Evolutionary conservation across 345 rosid genomes (phyloP), one percentile per base, ranked within the genome.

Genomic region (Brassica juncea): DNA sequence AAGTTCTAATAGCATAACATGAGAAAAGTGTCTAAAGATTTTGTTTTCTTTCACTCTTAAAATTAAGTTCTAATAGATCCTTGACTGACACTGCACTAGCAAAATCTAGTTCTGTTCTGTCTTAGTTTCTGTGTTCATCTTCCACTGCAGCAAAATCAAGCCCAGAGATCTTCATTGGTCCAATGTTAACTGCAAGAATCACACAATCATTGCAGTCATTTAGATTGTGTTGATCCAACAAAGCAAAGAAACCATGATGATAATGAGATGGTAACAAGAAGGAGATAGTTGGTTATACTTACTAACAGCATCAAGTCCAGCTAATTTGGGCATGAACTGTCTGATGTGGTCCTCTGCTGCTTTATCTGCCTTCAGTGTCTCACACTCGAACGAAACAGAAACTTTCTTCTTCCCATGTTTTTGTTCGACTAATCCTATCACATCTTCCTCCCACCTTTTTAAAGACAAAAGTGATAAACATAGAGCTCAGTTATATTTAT

Each of bases 261-360:
- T 31, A 69, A 44, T 60, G 8, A 72, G 66, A 58, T 62, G 30
- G 2, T 2, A 35, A 66, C 2, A 70, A 64, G 37, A 66, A 75
- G 27, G n/a, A 62, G 62, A 4, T 0, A n/a, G 68, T 44, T 71
- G 71, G 52, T 64, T 35, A 9, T 23, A 80, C 88, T 2, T 88
- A 95, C 98, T 94, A 49, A 91, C 89, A 75, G 91, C 94, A 74
- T 90, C 97, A 54, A 87, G 85, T 16, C 99, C 98, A 8, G 86
- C 80, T 86, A 95, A 74, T 81, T 93, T 95, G 59, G 98, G 99
- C 94, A 91, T 90, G 80, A 83, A 95, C 83, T 84, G 85, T 77
- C 77, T 85, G 77, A 91, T 86, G 83, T 93, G 97, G 12, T 91
- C 97, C 81, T 90, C 98, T 12, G 99, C 99, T 69, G 91, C 94